These are phyloP conservation scores for Hygrophila difformis DNA, from an alignment of 257 asterid species.

Conservation along the genomic window DNA sequence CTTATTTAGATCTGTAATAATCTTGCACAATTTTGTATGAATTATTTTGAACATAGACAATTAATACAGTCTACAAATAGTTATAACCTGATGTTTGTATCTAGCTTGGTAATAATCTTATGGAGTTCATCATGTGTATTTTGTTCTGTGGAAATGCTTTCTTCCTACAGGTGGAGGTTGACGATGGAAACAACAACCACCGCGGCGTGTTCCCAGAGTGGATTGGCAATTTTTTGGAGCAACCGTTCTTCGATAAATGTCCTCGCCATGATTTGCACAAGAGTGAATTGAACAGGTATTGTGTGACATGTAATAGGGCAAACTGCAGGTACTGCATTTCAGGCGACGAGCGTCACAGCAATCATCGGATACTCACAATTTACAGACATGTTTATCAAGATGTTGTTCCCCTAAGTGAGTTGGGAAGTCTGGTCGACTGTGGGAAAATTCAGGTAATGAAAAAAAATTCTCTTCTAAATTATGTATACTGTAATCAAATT, in stretches of 20 bases:
- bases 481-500: too few relatives aligned
- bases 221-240: conserved; percentile 22
- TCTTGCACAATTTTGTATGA: too few relatives aligned
- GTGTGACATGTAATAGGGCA: conserved; percentile 26
- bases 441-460: conserved; percentile 25
- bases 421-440: conserved; percentile 25
- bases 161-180: not conserved
- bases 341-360: conserved; percentile 8
- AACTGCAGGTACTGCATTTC: conserved; percentile 29
- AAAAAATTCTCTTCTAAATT: too few relatives aligned
- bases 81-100: too few relatives aligned
- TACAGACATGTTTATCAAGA: conserved; percentile 42
- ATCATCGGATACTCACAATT: conserved; percentile 25
- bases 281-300: conserved; percentile 30
- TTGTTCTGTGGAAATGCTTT: too few relatives aligned
- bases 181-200: not conserved
- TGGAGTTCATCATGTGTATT: too few relatives aligned
- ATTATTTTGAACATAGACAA: too few relatives aligned
- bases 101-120: too few relatives aligned
- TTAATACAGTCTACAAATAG: too few relatives aligned
- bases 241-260: conserved; percentile 33
- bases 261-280: conserved; percentile 18
- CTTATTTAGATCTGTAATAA: too few relatives aligned
- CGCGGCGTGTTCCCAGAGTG: conserved; percentile 10
- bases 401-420: conserved; percentile 28